Base-by-base conservation (phyloP, 495 filamentous ascomycete genomes). In the Penicillium nucicola region DNA sequence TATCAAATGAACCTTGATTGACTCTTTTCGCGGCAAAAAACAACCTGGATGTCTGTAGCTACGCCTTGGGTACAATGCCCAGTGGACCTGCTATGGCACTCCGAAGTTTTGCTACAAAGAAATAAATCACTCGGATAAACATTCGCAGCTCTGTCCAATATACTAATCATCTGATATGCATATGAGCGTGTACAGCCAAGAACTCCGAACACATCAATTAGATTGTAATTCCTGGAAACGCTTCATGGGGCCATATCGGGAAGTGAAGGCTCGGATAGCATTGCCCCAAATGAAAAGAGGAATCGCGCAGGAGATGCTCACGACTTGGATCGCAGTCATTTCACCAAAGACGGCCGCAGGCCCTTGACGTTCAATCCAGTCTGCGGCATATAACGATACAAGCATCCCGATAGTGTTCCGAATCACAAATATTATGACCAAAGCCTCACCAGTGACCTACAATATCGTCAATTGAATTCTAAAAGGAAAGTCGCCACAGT, bases 361-460 rank as follows among this genome's bases (percentile, higher is more conserved):
- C 0, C 61, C 60, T 40, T 69, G 66, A 23, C 45, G 45, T 13
- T 37, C 46, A n/a, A 69, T 66, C 63, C 66, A 69, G 44, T 66
- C 55, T 2, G 57, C 46, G 0, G 58, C 59, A 40, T 66, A 69
- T 0, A 66, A 46, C 23, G 66, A 62, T 2, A 69, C 47, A 8
- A 69, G 52, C 63, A 66, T 66, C 2, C 61, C 63, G 17, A 69
- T 69, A 0, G 63, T 66, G 35, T 69, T 69, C 14, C 63, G 59
- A 25, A 69, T 61, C 25, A 66, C 59, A 12, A 69, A 69, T 31
- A 69, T 65, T 12, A 64, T 66, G 9, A 69, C 66, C 15, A 69
- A 25, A 0, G 66, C 58, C 37, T 69, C 66, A 20, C 63, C 63
- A 1, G 66, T 59, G 0, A 68, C 50, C 62, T 48, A 28, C 11